Base-by-base conservation (phyloP, 257 asterid species). In the Marsdenia floribunda region DNA sequence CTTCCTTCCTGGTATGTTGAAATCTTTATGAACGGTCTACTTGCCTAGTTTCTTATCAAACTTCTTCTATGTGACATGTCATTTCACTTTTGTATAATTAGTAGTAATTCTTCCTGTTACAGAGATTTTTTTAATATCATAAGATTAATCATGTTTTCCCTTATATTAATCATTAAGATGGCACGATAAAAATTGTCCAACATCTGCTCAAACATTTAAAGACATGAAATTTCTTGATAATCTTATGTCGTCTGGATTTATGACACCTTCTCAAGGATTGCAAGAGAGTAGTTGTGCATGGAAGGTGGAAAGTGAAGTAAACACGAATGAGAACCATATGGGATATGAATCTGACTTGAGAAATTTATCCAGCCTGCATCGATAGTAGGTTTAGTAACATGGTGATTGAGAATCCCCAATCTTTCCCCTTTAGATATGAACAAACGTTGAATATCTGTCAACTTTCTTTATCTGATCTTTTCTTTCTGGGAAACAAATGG, bases 1-100 rank as follows among this genome's bases (percentile, higher is more conserved):
- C 73, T 92, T 94, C 78, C 72, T 94, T 54, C 98, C 98, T 40
- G 98, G 98, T 90, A 83, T 44, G 72, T 52, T 42, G 16, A 59
- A 60, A 40, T 26, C 22, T 44, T 40, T 44, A 0, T 42, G n/a
- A 35, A 40, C 47, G 15, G 21, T 61, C 38, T 42, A 44, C 2
- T n/a, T 24, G 0, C 38, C 15, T 21, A 11, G 7, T 44, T 29
- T 44, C 29, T 37, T 35, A 54, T 64, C 24, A 5, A 33, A 64
- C n/a, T 26, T 29, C 33, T 13, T 61, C 14, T 12, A 24, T 29
- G 19, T 53, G n/a, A 35, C 24, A 5, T 35, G 24, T 29, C 68
- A 61, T 35, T 64, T 64, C 7, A 22, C 33, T 64, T 64, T 33
- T 12, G 0, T 14, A 33, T 29, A 8, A 3, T 33, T 2, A 42